Conservation (phyloP, 2,329 filamentous ascomycete genomes). For the Cercospora beticola region DNA sequence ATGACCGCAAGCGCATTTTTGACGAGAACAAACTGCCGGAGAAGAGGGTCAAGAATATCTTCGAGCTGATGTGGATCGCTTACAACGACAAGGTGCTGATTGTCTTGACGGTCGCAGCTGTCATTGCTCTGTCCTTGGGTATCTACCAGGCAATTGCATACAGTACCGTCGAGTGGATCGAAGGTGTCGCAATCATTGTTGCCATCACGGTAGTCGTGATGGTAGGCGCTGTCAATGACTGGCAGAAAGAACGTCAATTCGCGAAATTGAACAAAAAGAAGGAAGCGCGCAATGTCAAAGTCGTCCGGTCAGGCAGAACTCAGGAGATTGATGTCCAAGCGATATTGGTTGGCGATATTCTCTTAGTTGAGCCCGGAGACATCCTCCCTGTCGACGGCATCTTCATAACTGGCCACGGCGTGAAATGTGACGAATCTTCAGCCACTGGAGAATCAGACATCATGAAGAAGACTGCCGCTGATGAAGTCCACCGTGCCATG, state of each 20-base stretch:
- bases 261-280: conserved; percentile 79
- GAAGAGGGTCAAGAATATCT: conserved; percentile 67
- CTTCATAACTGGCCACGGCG: conserved; percentile 65
- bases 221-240: conserved; percentile 77
- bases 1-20: conserved; percentile 68
- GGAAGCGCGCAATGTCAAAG: conserved; percentile 71
- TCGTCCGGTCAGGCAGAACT: conserved; percentile 71
- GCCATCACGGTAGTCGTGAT: conserved; percentile 74
- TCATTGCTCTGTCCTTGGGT: conserved; percentile 72
- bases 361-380: conserved; percentile 72
- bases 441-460: conserved; percentile 75
- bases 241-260: conserved; percentile 79
- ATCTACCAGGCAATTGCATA: conserved; percentile 63
- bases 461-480: conserved; percentile 64
- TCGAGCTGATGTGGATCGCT: conserved; percentile 74
- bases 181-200: conserved; percentile 75
- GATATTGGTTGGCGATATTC: conserved; percentile 70
- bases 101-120: conserved; percentile 66
- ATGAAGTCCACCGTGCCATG: conserved; percentile 65
- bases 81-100: conserved; percentile 81
- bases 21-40: conserved; percentile 69
- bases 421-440: conserved; percentile 72
- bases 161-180: conserved; percentile 73
- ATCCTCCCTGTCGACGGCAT: conserved; percentile 72
- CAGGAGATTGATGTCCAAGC: conserved; percentile 69